Base-by-base conservation (phyloP, 768 basidiomycete species). In the Lactarius trivialis region DNA sequence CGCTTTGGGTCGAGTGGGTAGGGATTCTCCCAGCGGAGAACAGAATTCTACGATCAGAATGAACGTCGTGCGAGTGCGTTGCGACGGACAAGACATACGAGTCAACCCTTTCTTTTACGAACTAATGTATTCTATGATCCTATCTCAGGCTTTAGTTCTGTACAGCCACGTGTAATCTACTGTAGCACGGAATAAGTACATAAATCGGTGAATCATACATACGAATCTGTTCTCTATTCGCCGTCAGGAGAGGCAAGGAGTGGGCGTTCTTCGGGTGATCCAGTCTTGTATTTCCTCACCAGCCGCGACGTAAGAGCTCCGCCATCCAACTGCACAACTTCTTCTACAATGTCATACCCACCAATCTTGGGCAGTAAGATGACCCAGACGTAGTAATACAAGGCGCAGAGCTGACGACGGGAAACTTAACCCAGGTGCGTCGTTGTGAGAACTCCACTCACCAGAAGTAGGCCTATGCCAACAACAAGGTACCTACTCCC, bases 281-380 rank as follows among this genome's bases (percentile, higher is more conserved):
- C n/a, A 14, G 24, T 49, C 15, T 28, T 48, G 36, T 67, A 63
- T 37, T 63, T 67, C 48, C 55, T 45, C 24, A 60, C 57, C 36
- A 67, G 60, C 21, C 56, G 64, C 19, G 64, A 54, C 19, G 66
- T 62, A 30, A 65, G 58, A n/a, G 66, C 60, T 3, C 64, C 66
- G 7, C 53, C 60, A 33, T 28, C 54, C 30, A 67, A 58, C 24
- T 65, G 54, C 19, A 67, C 49, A n/a, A 65, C 57, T 21, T 83
- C 78, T 58, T 79, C 77, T 1, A 78, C 74, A 7, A 81, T 72
- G 54, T 77, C 75, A 62, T 82, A 82, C 0, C 76, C 76, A 9
- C 80, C 76, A 6, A 74, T 55, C 54, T 68, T 74, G 21, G 81
- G 80, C 3, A 82, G 72, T 1, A 78, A 36, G 9, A 78, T 68